Evolutionary conservation across 805 yeast species (phyloP), one percentile per base, ranked within the genome.

Genomic region (Wickerhamiella hasegawae): DNA sequence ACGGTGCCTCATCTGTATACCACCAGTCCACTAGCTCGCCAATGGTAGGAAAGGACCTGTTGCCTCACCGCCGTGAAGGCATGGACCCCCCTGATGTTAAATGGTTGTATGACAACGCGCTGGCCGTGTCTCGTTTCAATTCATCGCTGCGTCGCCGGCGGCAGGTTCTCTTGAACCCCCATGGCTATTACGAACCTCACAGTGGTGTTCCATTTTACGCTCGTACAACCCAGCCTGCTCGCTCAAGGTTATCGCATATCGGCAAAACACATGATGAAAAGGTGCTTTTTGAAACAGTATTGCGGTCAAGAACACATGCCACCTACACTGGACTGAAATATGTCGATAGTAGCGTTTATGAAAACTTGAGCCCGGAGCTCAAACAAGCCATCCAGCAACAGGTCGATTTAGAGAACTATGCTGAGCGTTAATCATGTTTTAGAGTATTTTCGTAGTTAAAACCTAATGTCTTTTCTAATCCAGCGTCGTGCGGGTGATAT

Each of bases 91-190:
- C 28, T 23, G 82, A 82, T 44, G 76, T 76, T 22, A 72, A 77
- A 25, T 84, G 95, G 94, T 68, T 84, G 58, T 71, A 68, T 45
- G 85, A 81, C 47, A 84, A 82, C 45, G 90, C 94, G 0, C 57
- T 66, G n/a, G 77, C 87, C 22, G 71, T 84, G 3, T 65, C 77
- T 42, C 73, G 73, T 34, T 80, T 69, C 51, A 90, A 90, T 53
- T 59, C 70, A 23, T 66, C 66, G 39, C 57, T 84, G 32, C 55
- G 66, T 25, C 69, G 68, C 36, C 72, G 78, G 40, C 62, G 85
- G 42, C 66, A 68, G 18, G 59, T 68, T 26, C 53, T 66, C 16
- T 41, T 43, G 42, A 40, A 31, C 32, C 55, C 60, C 16, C 65
- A 73, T 33, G 85, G 85, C 1, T 53, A 70, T 16, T 73, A 74